phyloP scores from a whole-genome alignment of 2,329 filamentous ascomycete genomes.

The Alternaria conjuncta region DNA sequence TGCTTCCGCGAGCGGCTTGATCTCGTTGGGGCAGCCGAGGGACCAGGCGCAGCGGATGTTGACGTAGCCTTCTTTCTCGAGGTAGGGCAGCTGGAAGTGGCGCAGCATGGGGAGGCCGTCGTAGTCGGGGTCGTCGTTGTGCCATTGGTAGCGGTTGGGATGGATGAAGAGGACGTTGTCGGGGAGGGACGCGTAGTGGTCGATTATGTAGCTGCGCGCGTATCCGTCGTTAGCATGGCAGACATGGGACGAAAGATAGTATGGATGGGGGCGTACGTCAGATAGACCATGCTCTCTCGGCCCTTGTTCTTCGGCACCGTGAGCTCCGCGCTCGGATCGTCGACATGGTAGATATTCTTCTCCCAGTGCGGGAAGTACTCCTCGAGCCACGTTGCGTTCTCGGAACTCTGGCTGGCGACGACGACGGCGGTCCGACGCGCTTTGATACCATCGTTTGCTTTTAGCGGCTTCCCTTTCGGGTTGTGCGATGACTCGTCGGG shows the following conservation, averaged over 20 bases:
- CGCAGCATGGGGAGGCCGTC: constrained; percentile 58
- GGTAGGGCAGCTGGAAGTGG: constrained; percentile 57
- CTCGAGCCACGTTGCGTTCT: constrained; percentile 52
- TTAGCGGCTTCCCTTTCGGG: constrained; percentile 15
- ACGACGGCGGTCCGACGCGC: constrained; percentile 42
- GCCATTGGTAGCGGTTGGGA: constrained; percentile 54
- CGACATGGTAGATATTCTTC: constrained; percentile 53
- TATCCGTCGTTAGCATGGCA: constrained; percentile 6
- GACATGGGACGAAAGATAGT: neutral
- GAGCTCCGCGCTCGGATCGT: constrained; percentile 46
- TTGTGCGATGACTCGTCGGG: constrained; percentile 7
- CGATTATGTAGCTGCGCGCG: constrained; percentile 48
- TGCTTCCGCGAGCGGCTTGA: constrained; percentile 53
- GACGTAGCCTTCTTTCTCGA: constrained; percentile 59
- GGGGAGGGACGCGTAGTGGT: constrained; percentile 50
- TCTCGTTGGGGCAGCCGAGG: constrained; percentile 59
- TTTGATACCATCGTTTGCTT: constrained; percentile 16
- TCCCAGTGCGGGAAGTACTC: constrained; percentile 49
- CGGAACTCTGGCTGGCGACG: constrained; percentile 47
- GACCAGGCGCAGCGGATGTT: constrained; percentile 62
- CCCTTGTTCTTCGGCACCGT: constrained; percentile 57
- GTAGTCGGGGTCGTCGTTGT: constrained; percentile 61
- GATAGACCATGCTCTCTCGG: constrained; percentile 57
- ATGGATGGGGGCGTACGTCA: constrained; percentile 48
- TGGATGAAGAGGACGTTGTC: constrained; percentile 53